A percentile compares a stretch with the other conserved stretches of the same genome.
Evolutionary conservation across 345 rosid genomes (phyloP).

Genomic region (Brassica cretica): DNA sequence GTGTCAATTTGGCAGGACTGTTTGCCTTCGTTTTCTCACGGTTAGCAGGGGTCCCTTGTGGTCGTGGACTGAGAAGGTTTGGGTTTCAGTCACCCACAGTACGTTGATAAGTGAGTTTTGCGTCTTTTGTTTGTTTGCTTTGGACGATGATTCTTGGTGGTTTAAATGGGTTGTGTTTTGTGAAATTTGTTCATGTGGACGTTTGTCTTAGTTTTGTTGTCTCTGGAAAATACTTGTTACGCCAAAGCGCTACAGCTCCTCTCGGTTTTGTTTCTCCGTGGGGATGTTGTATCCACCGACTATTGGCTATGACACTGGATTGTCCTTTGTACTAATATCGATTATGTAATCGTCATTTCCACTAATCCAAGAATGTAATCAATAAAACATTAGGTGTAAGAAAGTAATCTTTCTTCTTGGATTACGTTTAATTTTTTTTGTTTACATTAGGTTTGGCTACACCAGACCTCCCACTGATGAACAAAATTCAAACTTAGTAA

Average conservation of each 20-base stretch:
- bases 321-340: neutral
- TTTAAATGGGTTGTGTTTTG: neutral
- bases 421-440: neutral
- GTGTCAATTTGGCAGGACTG: neutral
- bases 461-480: neutral
- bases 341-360: neutral
- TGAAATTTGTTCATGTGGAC: neutral
- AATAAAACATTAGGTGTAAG: neutral
- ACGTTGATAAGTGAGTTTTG: neutral
- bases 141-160: neutral
- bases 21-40: neutral
- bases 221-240: neutral
- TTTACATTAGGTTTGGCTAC: neutral
- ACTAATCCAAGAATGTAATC: neutral
- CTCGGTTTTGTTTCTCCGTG: neutral
- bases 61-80: neutral
- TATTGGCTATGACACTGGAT: neutral
- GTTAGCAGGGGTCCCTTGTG: neutral
- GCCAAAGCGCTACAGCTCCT: neutral
- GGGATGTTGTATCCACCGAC: neutral
- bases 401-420: neutral
- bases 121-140: neutral
- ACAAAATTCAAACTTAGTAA: neutral
- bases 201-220: neutral
- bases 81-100: neutral